phyloP scores from a whole-genome alignment of 352 stramenopile species.

The Pythium rishiriense region DNA sequence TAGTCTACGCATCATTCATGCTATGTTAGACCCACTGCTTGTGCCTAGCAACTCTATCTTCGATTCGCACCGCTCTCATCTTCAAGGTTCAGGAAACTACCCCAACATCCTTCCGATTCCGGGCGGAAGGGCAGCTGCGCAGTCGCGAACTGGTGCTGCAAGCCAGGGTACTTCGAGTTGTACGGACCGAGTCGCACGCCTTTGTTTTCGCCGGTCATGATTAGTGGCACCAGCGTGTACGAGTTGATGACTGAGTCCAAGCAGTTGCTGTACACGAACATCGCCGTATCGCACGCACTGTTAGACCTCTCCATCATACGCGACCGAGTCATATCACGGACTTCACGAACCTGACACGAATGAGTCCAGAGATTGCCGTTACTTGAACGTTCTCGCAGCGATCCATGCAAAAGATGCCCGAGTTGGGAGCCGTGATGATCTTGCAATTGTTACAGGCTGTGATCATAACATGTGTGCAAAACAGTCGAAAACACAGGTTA shows the following conservation, averaged over 20 bases:
- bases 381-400: conserved; percentile 95
- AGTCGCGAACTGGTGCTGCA: conserved; percentile 73
- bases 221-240: conserved; percentile 90
- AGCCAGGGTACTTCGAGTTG: conserved; percentile 93
- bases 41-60: background rate
- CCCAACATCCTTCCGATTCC: conserved; percentile 60
- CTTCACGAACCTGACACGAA: conserved; percentile 76
- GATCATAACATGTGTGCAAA: conserved; percentile 88
- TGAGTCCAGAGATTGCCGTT: conserved; percentile 78
- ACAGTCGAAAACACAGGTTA: conserved; percentile 41
- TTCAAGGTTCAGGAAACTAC: conserved; percentile 70
- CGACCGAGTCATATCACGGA: background rate
- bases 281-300: no score
- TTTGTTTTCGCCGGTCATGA: conserved; percentile 95
- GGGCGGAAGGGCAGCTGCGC: conserved; percentile 47
- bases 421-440: conserved; percentile 94
- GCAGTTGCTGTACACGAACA: conserved; percentile 80
- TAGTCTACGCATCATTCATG: conserved; percentile 4
- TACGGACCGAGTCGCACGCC: conserved; percentile 94
- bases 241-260: conserved; percentile 91
- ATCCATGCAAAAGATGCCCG: conserved; percentile 91
- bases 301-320: no score
- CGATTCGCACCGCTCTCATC: conserved; percentile 64
- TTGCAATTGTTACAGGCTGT: conserved; percentile 94
- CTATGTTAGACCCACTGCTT: background rate